phyloP scores from a whole-genome alignment of 768 basidiomycete genomes.

The Nidularia sp. region DNA sequence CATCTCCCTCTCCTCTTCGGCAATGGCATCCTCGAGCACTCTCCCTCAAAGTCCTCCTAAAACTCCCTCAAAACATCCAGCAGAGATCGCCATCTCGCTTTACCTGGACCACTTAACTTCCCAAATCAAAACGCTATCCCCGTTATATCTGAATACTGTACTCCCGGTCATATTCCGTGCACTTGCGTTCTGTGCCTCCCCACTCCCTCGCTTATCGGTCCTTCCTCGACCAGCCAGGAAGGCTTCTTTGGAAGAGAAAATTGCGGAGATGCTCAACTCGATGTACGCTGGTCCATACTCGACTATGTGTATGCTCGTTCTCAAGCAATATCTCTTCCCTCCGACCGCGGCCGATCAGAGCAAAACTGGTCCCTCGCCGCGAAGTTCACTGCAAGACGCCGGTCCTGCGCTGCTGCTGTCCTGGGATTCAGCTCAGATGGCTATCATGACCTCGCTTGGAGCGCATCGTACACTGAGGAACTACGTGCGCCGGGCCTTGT shows the following conservation, averaged over 20 bases:
- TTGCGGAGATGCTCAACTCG: slow-evolving; percentile 51
- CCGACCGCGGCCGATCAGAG: slow-evolving; percentile 16
- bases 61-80: slow-evolving; percentile 38
- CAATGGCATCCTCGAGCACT: slow-evolving; percentile 18
- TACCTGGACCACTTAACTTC: slow-evolving; percentile 63
- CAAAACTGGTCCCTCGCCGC: neutral
- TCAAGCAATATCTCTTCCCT: slow-evolving; percentile 57
- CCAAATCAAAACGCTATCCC: slow-evolving; percentile 56
- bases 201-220: slow-evolving; percentile 66
- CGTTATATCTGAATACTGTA: slow-evolving; percentile 47
- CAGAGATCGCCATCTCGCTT: slow-evolving; percentile 59
- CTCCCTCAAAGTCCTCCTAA: slow-evolving; percentile 15
- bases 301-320: slow-evolving; percentile 57
- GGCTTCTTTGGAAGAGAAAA: slow-evolving; percentile 44
- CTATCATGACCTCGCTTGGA: slow-evolving; percentile 47
- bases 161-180: slow-evolving; percentile 74
- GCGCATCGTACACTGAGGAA: slow-evolving; percentile 60
- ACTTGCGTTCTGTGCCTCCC: slow-evolving; percentile 58
- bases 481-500: slow-evolving; percentile 58
- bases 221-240: slow-evolving; percentile 30
- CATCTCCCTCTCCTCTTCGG: slow-evolving; percentile 42
- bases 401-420: neutral
- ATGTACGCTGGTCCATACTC: slow-evolving; percentile 67
- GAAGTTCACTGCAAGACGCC: too few species aligned
- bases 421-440: slow-evolving; percentile 14